Percentiles rank a stretch among this genome's conserved stretches.
phyloP scores from a whole-genome alignment of 2,329 filamentous ascomycete species.

The Ascochyta viciae-villosae region DNA sequence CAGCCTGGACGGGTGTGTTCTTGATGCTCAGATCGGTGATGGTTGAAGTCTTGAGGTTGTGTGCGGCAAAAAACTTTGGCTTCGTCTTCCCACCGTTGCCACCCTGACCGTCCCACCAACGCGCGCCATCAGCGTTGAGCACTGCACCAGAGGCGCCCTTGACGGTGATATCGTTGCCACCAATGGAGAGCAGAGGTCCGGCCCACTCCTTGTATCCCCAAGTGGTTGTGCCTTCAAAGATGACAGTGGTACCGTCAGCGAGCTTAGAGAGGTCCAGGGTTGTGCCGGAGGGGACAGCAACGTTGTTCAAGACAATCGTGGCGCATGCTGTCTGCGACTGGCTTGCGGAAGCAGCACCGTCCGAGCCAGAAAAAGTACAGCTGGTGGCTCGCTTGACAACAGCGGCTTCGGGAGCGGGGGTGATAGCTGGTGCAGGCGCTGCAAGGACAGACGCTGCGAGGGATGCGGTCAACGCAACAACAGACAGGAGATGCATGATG shows the following conservation, averaged over 20 bases:
- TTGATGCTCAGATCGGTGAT: conserved; percentile 60
- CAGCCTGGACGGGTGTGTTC: conserved; percentile 62
- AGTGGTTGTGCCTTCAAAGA: conserved; percentile 69
- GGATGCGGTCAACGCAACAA: conserved; percentile 23
- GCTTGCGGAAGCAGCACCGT: conserved; percentile 55
- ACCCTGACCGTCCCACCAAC: conserved; percentile 60
- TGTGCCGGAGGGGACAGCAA: conserved; percentile 63
- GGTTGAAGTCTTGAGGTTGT: conserved; percentile 58
- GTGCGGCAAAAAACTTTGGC: conserved; percentile 62
- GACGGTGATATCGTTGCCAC: conserved; percentile 65
- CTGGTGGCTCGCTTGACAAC: conserved; percentile 34
- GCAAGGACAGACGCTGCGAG: conserved; percentile 31
- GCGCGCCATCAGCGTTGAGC: conserved; percentile 63
- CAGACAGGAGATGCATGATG: conserved; percentile 24
- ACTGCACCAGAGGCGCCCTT: conserved; percentile 62
- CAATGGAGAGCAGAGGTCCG: conserved; percentile 67
- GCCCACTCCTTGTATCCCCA: conserved; percentile 71
- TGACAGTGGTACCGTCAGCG: conserved; percentile 60
- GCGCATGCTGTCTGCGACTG: conserved; percentile 60
- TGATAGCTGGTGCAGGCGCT: conserved; percentile 33
- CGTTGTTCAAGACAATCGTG: conserved; percentile 60
- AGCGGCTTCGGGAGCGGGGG: conserved; percentile 24
- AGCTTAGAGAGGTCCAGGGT: conserved; percentile 66
- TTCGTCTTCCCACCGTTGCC: conserved; percentile 53
- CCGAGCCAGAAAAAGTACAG: conserved; percentile 61